These are phyloP conservation scores for Heterobasidion occidentale DNA, from an alignment of 1,284 basidiomycete genomes.

Conservation along the genomic window DNA sequence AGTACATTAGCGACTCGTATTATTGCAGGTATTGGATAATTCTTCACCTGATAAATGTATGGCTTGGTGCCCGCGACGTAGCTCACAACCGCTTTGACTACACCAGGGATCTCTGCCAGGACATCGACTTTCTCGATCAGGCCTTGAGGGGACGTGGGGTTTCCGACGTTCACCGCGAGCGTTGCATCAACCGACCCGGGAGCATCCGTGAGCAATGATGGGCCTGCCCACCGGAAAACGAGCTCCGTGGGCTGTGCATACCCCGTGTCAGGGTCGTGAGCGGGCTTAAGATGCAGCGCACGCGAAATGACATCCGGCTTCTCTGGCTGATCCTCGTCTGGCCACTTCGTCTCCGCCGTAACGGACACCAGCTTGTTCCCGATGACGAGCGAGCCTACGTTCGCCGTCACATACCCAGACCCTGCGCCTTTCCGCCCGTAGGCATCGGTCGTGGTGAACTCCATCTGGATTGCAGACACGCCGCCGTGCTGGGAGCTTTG, in stretches of 20 bases:
- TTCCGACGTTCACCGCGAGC: conserved; percentile 51
- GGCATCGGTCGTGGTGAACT: conserved; percentile 80
- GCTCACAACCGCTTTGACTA: conserved; percentile 84
- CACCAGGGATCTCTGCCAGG: conserved; percentile 90
- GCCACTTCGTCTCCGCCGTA: conserved; percentile 64
- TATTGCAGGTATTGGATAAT: neutral
- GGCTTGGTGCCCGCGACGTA: conserved; percentile 91
- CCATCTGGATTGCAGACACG: conserved; percentile 90
- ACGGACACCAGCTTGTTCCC: conserved; percentile 71
- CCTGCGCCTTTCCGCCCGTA: conserved; percentile 71
- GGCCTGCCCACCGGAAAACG: conserved; percentile 75
- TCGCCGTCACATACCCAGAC: conserved; percentile 77
- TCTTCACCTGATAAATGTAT: conserved; percentile 81
- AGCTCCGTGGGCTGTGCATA: conserved; percentile 75
- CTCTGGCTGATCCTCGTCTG: conserved; percentile 43
- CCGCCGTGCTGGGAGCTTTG: conserved; percentile 64
- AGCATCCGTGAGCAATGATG: conserved; percentile 43
- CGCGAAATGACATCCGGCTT: conserved; percentile 51
- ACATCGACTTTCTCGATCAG: conserved; percentile 97
- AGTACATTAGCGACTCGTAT: conserved; percentile 23
- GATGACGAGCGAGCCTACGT: conserved; percentile 78
- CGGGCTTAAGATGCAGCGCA: conserved; percentile 58
- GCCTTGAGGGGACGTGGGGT: conserved; percentile 51
- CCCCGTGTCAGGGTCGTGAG: conserved; percentile 68
- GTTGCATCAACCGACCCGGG: conserved; percentile 52